Conservation (phyloP, 352 stramenopile genomes). For the Pythium myriotylum region DNA sequence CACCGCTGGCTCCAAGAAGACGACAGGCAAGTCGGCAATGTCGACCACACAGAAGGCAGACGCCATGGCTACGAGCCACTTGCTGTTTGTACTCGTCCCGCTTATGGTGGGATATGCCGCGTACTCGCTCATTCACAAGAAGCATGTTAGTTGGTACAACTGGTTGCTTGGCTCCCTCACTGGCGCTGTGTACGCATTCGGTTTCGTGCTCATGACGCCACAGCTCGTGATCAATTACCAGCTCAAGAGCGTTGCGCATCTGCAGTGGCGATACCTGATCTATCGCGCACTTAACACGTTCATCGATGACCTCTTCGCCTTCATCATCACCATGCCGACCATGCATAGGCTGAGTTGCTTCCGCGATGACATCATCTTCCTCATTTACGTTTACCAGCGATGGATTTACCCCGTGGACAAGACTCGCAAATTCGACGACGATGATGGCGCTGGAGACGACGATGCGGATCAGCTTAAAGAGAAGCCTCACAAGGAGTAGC, state of each 20-base stretch:
- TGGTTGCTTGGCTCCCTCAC: constrained; percentile 89
- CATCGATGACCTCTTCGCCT: constrained; percentile 93
- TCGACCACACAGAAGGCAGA: constrained; percentile 71
- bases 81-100: constrained; percentile 76
- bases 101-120: constrained; percentile 74
- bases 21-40: constrained; percentile 32
- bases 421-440: constrained; percentile 45
- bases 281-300: constrained; percentile 95
- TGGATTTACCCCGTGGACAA: constrained; percentile 90
- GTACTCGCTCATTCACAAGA: constrained; percentile 85
- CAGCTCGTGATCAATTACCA: constrained; percentile 95
- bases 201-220: constrained; percentile 91
- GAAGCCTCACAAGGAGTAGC: constrained; percentile 11
- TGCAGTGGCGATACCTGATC: constrained; percentile 94
- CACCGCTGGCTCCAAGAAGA: constrained; percentile 28
- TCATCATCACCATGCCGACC: constrained; percentile 91
- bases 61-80: constrained; percentile 80
- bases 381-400: constrained; percentile 91
- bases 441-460: constrained; percentile 26
- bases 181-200: constrained; percentile 88
- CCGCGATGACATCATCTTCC: constrained; percentile 91
- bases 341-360: constrained; percentile 90
- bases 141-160: constrained; percentile 80
- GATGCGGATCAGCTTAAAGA: neutral
- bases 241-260: constrained; percentile 89